These are phyloP conservation scores for Vitis rupestris DNA, from an alignment of 164 flowering plant species.

Conservation along the genomic window DNA sequence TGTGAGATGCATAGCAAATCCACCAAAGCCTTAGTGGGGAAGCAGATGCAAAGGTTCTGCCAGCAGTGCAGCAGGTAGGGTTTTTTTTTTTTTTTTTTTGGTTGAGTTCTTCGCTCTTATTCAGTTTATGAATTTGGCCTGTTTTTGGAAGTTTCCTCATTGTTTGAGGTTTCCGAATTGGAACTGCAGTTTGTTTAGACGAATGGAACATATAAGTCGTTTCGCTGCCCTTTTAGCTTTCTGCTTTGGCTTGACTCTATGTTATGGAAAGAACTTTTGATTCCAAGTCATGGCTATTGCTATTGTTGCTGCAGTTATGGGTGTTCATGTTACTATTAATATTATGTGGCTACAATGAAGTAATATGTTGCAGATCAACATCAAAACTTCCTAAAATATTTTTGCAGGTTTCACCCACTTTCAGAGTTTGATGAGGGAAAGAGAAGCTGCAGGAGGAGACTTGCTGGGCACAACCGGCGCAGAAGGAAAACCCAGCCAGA, in stretches of 20 bases:
- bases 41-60: slow-evolving; percentile 91
- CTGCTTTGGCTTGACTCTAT: too few relatives aligned
- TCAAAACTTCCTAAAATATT: background rate
- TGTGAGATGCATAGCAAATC: slow-evolving; percentile 85
- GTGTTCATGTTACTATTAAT: background rate
- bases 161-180: background rate
- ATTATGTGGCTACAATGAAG: too few relatives aligned
- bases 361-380: too few relatives aligned
- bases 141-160: too few relatives aligned
- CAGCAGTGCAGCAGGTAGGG: slow-evolving; percentile 94
- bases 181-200: background rate
- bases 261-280: background rate
- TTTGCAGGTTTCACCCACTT: slow-evolving; percentile 80
- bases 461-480: slow-evolving; percentile 88
- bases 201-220: background rate
- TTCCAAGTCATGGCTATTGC: background rate
- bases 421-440: slow-evolving; percentile 92
- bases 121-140: too few relatives aligned
- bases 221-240: too few relatives aligned
- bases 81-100: background rate
- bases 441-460: slow-evolving; percentile 91
- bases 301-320: background rate
- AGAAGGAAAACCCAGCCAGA: slow-evolving; percentile 88
- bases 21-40: slow-evolving; percentile 67
- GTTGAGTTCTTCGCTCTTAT: background rate